A percentile compares a stretch with the other conserved stretches of the same genome.
Conservation (phyloP, 23 red algal genomes). For the Gracilaria gracilis region DNA sequence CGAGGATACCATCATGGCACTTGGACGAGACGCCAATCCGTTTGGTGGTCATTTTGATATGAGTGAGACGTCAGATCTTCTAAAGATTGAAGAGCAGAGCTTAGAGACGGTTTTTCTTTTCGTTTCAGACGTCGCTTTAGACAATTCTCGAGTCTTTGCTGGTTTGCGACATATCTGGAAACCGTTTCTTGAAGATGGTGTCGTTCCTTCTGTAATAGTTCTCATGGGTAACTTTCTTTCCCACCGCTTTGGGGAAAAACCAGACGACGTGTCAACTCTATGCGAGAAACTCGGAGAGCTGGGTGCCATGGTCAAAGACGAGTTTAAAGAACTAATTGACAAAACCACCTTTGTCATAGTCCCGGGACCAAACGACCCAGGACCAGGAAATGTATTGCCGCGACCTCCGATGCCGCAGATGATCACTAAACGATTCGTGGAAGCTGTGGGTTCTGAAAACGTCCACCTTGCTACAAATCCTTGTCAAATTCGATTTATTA, state of each 20-base stretch:
- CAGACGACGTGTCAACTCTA: conserved; percentile 67
- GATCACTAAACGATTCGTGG: conserved; percentile 62
- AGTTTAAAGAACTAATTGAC: conserved; percentile 60
- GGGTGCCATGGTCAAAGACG: conserved; percentile 54
- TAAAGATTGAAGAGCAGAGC: conserved; percentile 56
- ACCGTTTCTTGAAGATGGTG: conserved; percentile 51
- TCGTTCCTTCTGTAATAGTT: conserved; percentile 59
- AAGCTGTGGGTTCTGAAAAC: conserved; percentile 37
- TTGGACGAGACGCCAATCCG: conserved; percentile 47
- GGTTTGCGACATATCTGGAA: conserved; percentile 67
- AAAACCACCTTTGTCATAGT: conserved; percentile 77
- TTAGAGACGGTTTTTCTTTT: conserved; percentile 68
- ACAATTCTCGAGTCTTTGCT: conserved; percentile 56
- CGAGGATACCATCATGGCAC: conserved; percentile 47
- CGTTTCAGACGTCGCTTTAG: conserved; percentile 77
- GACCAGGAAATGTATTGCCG: conserved; percentile 65
- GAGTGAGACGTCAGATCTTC: conserved; percentile 9
- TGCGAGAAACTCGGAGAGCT: conserved; percentile 64
- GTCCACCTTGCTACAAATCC: conserved; percentile 71
- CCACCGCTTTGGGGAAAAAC: conserved; percentile 57
- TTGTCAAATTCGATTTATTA: conserved; percentile 69
- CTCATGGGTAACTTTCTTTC: conserved; percentile 93
- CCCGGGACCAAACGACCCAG: conserved; percentile 78
- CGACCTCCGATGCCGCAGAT: conserved; percentile 68
- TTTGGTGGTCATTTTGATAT: conserved; percentile 63